A percentile compares a stretch with the other conserved stretches of the same genome.
These are phyloP conservation scores for Thraustotheca clavata DNA, from an alignment of 352 stramenopile species.

Conservation along the genomic window DNA sequence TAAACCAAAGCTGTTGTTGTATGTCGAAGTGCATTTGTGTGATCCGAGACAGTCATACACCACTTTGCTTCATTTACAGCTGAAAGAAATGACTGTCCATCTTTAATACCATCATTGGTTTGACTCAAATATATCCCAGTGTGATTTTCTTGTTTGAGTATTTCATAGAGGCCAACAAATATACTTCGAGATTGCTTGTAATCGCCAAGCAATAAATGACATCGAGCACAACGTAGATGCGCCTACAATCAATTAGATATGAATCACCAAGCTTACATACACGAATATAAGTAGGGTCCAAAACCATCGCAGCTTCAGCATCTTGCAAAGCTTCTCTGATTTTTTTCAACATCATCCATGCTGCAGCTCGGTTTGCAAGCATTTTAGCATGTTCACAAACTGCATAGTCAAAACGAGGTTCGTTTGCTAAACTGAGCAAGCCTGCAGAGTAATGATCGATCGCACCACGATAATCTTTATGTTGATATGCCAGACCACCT, in stretches of 20 bases:
- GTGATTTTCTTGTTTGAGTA: slow-evolving; percentile 25
- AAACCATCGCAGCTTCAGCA: slow-evolving; percentile 48
- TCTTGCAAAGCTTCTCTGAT: slow-evolving; percentile 62
- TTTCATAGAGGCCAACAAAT: slow-evolving; percentile 34
- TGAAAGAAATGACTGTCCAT: slow-evolving; percentile 30
- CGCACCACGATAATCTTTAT: not conserved
- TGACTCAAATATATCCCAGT: slow-evolving; percentile 4
- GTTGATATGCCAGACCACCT: slow-evolving; percentile 7
- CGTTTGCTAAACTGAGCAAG: slow-evolving; percentile 34
- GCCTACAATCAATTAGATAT: slow-evolving; percentile 19
- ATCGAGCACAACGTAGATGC: slow-evolving; percentile 56
- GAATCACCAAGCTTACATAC: slow-evolving; percentile 10
- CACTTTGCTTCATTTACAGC: slow-evolving; percentile 51
- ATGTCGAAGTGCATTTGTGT: slow-evolving; percentile 34
- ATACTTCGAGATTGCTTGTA: slow-evolving; percentile 42
- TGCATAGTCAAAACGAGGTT: slow-evolving; percentile 28
- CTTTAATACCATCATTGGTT: not conserved
- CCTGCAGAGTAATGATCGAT: not conserved
- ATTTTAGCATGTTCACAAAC: slow-evolving; percentile 72
- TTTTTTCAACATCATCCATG: slow-evolving; percentile 71
- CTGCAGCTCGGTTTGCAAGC: slow-evolving; percentile 66
- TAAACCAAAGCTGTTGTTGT: slow-evolving; percentile 43
- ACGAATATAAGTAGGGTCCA: slow-evolving; percentile 56
- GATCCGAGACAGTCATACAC: slow-evolving; percentile 41
- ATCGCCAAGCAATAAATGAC: slow-evolving; percentile 62